Percentiles rank a stretch among this genome's conserved stretches.
Evolutionary conservation across 768 basidiomycete genomes (phyloP).

Genomic region (Naematelia aurantialba): DNA sequence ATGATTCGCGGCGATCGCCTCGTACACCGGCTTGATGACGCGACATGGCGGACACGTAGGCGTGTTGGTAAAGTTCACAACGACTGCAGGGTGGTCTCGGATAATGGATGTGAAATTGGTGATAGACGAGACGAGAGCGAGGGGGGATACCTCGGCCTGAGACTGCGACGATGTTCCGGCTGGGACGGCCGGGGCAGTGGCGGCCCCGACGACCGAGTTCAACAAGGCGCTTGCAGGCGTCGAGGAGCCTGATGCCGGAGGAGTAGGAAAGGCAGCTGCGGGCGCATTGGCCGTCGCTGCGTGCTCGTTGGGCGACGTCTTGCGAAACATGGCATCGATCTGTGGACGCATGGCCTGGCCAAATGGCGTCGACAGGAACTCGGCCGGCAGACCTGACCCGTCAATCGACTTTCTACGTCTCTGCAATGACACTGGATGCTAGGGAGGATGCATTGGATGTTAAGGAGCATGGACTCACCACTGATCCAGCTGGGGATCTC

Average conservation of each 20-base stretch:
- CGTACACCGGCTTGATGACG: constrained; percentile 79
- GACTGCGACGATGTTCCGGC: constrained; percentile 35
- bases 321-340: constrained; percentile 82
- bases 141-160: constrained; percentile 20
- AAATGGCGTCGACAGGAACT: constrained; percentile 85
- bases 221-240: constrained; percentile 57
- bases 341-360: constrained; percentile 80
- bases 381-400: constrained; percentile 53
- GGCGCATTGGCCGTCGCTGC: constrained; percentile 11
- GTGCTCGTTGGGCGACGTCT: constrained; percentile 56
- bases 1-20: constrained; percentile 67
- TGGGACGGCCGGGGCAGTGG: constrained; percentile 37
- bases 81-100: constrained; percentile 63
- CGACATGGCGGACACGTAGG: constrained; percentile 72
- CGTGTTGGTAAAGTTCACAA: constrained; percentile 75
- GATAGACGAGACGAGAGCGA: constrained; percentile 53
- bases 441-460: background rate
- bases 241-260: constrained; percentile 43
- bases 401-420: background rate
- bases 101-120: constrained; percentile 67
- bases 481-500: constrained; percentile 78
- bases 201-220: constrained; percentile 42
- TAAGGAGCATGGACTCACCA: constrained; percentile 59
- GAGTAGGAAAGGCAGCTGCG: constrained; percentile 30
- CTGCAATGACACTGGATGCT: background rate